Evolutionary conservation across 352 stramenopile species (phyloP).

Genomic region (Nothophytophthora sp.): DNA sequence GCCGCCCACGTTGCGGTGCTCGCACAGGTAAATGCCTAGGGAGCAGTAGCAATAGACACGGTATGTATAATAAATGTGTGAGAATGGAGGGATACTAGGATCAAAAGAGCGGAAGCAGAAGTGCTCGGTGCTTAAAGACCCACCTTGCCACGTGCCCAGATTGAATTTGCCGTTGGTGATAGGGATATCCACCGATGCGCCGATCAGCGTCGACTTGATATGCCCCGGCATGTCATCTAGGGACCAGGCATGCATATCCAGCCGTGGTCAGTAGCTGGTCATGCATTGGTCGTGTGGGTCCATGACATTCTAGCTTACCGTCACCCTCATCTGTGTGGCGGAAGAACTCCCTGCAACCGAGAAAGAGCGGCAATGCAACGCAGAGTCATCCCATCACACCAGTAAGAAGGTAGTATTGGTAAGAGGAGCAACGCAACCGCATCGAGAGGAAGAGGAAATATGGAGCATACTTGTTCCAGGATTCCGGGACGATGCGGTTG

Average conservation of each 20-base stretch:
- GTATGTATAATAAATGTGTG: conserved; percentile 10
- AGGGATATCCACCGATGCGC: conserved; percentile 87
- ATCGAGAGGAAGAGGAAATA: not conserved
- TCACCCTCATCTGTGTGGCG: conserved; percentile 85
- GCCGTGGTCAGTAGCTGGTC: no score
- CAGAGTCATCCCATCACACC: no score
- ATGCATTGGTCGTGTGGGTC: no score
- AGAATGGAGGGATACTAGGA: no score
- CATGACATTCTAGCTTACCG: conserved; percentile 45
- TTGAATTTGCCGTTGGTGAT: conserved; percentile 91
- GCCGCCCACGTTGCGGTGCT: conserved; percentile 92
- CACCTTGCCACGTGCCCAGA: conserved; percentile 89
- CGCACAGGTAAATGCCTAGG: conserved; percentile 95
- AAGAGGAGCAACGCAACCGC: no score
- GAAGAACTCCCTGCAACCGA: conserved; percentile 69
- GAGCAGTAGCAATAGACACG: not conserved
- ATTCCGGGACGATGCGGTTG: conserved; percentile 93
- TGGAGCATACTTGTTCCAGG: conserved; percentile 72
- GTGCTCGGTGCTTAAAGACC: no score
- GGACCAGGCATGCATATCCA: not conserved
- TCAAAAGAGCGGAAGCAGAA: no score
- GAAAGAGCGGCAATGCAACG: not conserved
- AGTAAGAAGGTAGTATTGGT: no score
- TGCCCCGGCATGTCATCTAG: conserved; percentile 98
- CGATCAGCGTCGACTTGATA: conserved; percentile 92